phyloP scores from a whole-genome alignment of 805 yeast genomes.

The Saccharomyces paradoxus region DNA sequence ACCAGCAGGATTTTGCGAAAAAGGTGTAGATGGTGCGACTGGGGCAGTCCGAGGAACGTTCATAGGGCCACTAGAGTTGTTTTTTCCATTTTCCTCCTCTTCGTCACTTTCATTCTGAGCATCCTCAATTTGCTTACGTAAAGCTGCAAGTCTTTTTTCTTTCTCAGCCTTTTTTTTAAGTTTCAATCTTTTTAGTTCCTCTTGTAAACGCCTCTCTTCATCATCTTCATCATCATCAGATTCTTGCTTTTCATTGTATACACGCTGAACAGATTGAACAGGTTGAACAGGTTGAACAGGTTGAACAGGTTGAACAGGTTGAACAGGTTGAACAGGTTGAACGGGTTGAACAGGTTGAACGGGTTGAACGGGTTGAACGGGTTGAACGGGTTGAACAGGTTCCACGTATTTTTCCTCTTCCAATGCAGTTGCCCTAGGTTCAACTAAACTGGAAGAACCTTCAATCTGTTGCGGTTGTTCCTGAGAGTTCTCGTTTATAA shows the following conservation, averaged over 20 bases:
- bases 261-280: conserved; percentile 7
- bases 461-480: not conserved
- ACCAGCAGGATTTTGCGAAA: not conserved
- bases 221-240: conserved; percentile 37
- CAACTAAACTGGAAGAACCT: not conserved
- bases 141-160: conserved; percentile 50
- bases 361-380: not conserved
- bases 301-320: not conserved
- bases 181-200: conserved; percentile 34
- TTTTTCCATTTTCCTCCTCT: conserved; percentile 15
- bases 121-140: conserved; percentile 53
- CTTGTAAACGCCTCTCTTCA: conserved; percentile 38
- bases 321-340: conserved; percentile 3
- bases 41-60: not conserved
- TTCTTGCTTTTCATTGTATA: conserved; percentile 3
- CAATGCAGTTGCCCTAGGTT: conserved; percentile 33
- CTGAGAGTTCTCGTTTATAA: not conserved
- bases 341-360: not conserved
- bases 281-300: not conserved
- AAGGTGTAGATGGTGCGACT: not conserved
- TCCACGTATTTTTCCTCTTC: conserved; percentile 34
- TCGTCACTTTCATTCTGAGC: conserved; percentile 37
- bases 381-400: not conserved
- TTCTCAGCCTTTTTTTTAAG: conserved; percentile 48
- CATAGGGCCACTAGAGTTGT: not conserved